phyloP scores from a whole-genome alignment of 1,284 basidiomycete genomes.

The Malassezia sympodialis region DNA sequence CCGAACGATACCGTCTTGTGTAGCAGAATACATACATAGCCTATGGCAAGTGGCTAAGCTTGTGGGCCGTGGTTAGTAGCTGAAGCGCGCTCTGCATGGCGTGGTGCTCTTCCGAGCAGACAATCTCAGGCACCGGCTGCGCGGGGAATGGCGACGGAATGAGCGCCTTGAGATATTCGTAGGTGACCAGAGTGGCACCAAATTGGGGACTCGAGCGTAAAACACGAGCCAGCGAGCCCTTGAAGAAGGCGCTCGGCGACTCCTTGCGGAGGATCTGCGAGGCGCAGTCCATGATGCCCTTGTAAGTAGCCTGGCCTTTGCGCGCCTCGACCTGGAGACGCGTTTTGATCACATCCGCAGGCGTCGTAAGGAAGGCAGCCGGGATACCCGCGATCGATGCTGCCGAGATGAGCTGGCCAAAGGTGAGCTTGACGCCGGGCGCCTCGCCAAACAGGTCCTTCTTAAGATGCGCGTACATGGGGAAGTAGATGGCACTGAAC shows the following conservation, averaged over 20 bases:
- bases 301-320: constrained; percentile 84
- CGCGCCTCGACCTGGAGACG: constrained; percentile 89
- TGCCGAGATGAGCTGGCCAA: constrained; percentile 74
- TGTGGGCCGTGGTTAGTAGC: constrained; percentile 6
- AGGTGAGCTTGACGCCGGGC: constrained; percentile 81
- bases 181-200: constrained; percentile 81
- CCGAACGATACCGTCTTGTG: not conserved
- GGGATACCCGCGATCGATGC: constrained; percentile 82
- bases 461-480: constrained; percentile 59
- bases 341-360: constrained; percentile 92
- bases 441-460: constrained; percentile 89
- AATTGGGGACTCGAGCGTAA: constrained; percentile 64
- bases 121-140: not conserved
- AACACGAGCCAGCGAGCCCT: constrained; percentile 84
- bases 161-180: constrained; percentile 60
- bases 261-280: constrained; percentile 73
- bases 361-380: constrained; percentile 55
- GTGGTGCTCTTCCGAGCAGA: constrained; percentile 6
- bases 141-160: constrained; percentile 10
- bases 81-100: constrained; percentile 3
- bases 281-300: constrained; percentile 79
- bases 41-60: constrained; percentile 5
- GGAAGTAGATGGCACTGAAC: constrained; percentile 55
- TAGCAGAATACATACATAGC: not conserved
- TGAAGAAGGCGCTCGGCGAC: constrained; percentile 81